Conservation (phyloP, 495 filamentous ascomycete genomes). For the Aspergillus cristatus region DNA sequence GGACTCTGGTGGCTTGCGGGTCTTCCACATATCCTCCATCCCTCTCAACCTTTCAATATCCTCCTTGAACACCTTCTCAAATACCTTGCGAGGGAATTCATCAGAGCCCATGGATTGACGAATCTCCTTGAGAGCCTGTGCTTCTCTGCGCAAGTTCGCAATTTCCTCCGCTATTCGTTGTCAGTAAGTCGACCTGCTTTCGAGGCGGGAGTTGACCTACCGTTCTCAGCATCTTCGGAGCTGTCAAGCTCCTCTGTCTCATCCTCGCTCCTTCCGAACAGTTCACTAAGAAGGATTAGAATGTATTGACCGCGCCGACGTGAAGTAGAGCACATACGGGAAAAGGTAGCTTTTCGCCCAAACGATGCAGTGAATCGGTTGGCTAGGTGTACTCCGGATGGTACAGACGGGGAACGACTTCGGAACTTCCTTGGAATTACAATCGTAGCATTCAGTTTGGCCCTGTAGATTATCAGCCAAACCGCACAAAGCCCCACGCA, state of each 20-base stretch:
- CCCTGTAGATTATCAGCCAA: conserved; percentile 40
- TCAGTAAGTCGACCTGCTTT: conserved; percentile 16
- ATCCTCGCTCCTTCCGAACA: conserved; percentile 88
- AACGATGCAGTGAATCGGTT: conserved; percentile 98
- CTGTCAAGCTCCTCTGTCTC: conserved; percentile 61
- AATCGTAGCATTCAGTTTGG: conserved; percentile 95
- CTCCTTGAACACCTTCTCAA: conserved; percentile 83
- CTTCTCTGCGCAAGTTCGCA: conserved; percentile 71
- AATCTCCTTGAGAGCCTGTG: conserved; percentile 73
- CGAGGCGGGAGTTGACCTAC: conserved; percentile 21
- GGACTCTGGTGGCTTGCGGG: conserved; percentile 59
- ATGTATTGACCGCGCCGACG: not conserved
- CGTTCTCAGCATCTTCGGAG: conserved; percentile 72
- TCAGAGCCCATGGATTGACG: conserved; percentile 71
- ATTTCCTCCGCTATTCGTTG: conserved; percentile 61
- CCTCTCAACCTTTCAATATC: conserved; percentile 77
- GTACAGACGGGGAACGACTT: conserved; percentile 94
- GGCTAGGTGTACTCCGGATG: conserved; percentile 86
- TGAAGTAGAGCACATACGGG: conserved; percentile 40
- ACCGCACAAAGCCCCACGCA: too few species aligned
- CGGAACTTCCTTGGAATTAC: conserved; percentile 75
- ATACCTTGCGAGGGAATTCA: conserved; percentile 72
- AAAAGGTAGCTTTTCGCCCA: conserved; percentile 97
- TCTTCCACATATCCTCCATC: conserved; percentile 97
- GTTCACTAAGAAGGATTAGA: conserved; percentile 45